Conservation (phyloP, 2,329 filamentous ascomycete species). For the Penicillium verrucosum region DNA sequence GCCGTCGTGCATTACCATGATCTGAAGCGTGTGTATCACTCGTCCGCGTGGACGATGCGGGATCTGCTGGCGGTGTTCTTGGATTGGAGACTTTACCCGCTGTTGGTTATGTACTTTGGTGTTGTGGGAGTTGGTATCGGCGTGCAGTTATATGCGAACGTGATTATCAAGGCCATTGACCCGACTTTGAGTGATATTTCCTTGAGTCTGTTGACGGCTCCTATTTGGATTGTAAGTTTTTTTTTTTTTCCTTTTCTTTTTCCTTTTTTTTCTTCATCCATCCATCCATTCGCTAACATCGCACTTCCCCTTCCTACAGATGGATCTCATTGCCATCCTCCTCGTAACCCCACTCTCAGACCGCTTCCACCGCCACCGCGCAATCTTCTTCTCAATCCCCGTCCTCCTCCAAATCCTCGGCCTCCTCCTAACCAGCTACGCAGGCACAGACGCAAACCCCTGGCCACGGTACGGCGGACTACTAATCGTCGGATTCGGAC, state of each 20-base stretch:
- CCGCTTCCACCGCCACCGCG: constrained; percentile 75
- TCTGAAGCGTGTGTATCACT: constrained; percentile 74
- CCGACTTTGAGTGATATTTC: constrained; percentile 68
- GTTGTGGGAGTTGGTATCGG: constrained; percentile 91
- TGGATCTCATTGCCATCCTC: constrained; percentile 84
- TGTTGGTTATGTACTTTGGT: constrained; percentile 89
- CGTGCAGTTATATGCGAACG: constrained; percentile 79
- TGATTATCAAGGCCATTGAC: constrained; percentile 80
- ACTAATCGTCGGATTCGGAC: constrained; percentile 84
- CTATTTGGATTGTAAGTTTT: constrained; percentile 78
- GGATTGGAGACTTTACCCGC: constrained; percentile 85
- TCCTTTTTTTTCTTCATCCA: no score
- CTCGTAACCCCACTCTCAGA: constrained; percentile 82
- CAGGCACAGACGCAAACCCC: constrained; percentile 56
- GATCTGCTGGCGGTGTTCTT: constrained; percentile 69
- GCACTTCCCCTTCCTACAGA: constrained; percentile 44
- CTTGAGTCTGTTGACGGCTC: constrained; percentile 79
- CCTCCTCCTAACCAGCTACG: constrained; percentile 74
- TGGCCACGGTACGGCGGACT: constrained; percentile 87
- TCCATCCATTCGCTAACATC: not conserved
- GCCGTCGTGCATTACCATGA: constrained; percentile 80
- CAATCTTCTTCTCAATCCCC: constrained; percentile 75
- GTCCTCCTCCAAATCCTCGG: constrained; percentile 77
- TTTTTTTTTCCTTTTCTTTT: not conserved
- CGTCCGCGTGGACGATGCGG: constrained; percentile 66